A percentile compares a stretch with the other conserved stretches of the same genome.
Conservation (phyloP, 1,139 yeast species). For the Blastobotrys ciferrii region DNA sequence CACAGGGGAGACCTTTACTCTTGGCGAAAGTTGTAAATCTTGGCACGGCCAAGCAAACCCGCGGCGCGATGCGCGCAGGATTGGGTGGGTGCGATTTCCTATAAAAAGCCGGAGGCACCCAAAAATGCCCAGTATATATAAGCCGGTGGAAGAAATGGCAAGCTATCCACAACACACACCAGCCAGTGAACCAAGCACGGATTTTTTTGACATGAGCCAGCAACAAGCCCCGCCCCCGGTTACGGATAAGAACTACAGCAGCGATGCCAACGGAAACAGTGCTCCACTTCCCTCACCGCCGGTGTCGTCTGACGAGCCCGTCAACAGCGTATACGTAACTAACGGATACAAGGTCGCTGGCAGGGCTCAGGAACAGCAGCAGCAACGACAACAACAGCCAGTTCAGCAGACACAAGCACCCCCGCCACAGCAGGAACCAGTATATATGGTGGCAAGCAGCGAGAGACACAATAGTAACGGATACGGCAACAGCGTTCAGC, state of each 20-base stretch:
- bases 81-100: not conserved
- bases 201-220: not conserved
- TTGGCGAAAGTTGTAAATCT: not conserved
- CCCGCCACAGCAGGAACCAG: not conserved
- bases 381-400: conserved; percentile 1
- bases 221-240: not conserved
- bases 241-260: not conserved
- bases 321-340: not conserved
- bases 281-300: conserved; percentile 14
- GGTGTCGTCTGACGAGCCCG: conserved; percentile 12
- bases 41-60: not conserved
- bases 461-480: not conserved
- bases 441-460: not conserved
- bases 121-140: not conserved
- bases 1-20: not conserved
- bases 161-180: not conserved
- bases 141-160: not conserved
- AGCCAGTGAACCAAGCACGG: conserved; percentile 1
- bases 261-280: not conserved
- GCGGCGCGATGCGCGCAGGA: not conserved
- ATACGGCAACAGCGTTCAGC: not conserved
- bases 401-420: not conserved
- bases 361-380: not conserved
- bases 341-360: conserved; percentile 4
- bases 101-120: not conserved